Evolutionary conservation across 768 basidiomycete species (phyloP).

Genomic region (Myochromella boudieri): DNA sequence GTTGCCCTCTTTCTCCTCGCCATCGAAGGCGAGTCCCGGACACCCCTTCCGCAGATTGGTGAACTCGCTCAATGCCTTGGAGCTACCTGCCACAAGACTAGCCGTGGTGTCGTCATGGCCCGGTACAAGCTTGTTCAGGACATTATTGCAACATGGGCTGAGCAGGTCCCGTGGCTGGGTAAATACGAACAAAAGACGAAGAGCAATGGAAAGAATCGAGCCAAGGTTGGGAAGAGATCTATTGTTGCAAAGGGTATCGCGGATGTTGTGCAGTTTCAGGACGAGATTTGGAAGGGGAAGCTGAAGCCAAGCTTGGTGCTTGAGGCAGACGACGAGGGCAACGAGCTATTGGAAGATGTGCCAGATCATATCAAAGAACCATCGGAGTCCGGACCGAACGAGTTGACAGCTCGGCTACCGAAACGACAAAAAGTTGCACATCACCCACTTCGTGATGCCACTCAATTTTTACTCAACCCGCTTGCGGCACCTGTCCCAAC

Average conservation of each 20-base stretch:
- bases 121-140: conserved; percentile 71
- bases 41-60: conserved; percentile 49
- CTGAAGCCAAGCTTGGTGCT: conserved; percentile 38
- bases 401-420: conserved; percentile 3
- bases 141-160: conserved; percentile 55
- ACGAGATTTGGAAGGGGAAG: conserved; percentile 54
- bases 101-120: conserved; percentile 58
- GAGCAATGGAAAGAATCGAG: conserved; percentile 43
- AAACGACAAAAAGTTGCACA: conserved; percentile 18
- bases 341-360: conserved; percentile 17
- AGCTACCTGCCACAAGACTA: conserved; percentile 41
- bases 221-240: conserved; percentile 61
- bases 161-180: conserved; percentile 74
- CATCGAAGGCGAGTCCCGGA: conserved; percentile 63
- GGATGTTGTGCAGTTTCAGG: conserved; percentile 68
- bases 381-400: background rate
- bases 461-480: conserved; percentile 60
- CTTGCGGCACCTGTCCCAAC: conserved; percentile 32
- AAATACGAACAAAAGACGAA: conserved; percentile 36
- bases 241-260: conserved; percentile 67
- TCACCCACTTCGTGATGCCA: conserved; percentile 41
- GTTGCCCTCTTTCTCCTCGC: conserved; percentile 71
- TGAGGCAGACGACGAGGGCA: conserved; percentile 32
- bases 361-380: background rate
- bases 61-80: conserved; percentile 62